Conservation (phyloP, 306 rosid species). For the Prunus fruticosa region DNA sequence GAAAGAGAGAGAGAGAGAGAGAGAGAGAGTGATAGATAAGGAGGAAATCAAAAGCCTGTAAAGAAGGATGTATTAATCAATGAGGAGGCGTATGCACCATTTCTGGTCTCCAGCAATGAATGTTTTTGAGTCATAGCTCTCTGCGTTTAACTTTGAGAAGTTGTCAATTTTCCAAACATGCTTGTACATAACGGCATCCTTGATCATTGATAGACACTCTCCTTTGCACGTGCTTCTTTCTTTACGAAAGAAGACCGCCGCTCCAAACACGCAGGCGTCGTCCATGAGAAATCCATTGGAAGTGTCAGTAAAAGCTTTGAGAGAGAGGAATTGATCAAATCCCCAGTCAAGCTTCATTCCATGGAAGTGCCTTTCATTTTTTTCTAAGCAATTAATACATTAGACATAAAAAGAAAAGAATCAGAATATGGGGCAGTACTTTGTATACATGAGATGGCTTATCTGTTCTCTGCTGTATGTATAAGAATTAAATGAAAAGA, state of each 20-base stretch:
- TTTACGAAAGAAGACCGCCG: constrained; percentile 33
- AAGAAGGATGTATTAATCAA: too few relatives aligned
- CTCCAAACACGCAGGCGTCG: constrained; percentile 33
- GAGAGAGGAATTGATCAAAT: constrained; percentile 46
- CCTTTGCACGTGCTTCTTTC: constrained; percentile 46
- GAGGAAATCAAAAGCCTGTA: too few relatives aligned
- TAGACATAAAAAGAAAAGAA: too few relatives aligned
- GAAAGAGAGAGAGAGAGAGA: too few relatives aligned
- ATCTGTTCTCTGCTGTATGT: too few relatives aligned
- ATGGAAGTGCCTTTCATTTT: constrained; percentile 51
- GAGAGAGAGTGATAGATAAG: too few relatives aligned
- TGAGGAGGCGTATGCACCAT: constrained; percentile 30
- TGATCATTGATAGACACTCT: constrained; percentile 42
- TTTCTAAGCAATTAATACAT: neutral
- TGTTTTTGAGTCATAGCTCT: constrained; percentile 29
- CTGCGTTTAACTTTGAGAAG: constrained; percentile 38
- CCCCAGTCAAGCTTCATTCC: constrained; percentile 57
- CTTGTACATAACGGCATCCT: too few relatives aligned
- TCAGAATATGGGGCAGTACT: too few relatives aligned
- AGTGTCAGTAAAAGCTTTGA: constrained; percentile 38
- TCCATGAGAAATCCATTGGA: constrained; percentile 52
- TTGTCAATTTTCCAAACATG: constrained; percentile 16
- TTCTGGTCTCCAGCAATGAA: constrained; percentile 46
- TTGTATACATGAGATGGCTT: too few relatives aligned
- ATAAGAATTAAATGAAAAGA: too few relatives aligned